Base-by-base conservation (phyloP, 805 yeast species). In the Ogataea nonfermentans region DNA sequence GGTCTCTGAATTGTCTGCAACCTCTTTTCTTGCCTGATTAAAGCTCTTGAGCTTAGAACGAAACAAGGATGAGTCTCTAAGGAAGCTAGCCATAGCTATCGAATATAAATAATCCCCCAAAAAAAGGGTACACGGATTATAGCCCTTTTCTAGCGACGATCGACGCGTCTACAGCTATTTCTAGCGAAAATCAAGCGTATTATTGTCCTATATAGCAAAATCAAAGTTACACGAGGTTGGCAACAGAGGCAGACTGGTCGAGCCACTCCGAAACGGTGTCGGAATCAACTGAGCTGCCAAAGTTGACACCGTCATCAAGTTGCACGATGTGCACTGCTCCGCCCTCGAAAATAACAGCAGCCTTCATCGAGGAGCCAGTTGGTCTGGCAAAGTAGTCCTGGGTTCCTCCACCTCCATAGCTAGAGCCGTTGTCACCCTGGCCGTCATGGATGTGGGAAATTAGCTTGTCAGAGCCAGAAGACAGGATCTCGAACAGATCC, bases 301-400 rank as follows among this genome's bases (percentile, higher is more conserved):
- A 82, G 50, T 68, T 67, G 32, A 66, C 61, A 32, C 42, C 24
- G 53, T 72, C 79, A 55, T 77, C 81, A 40, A 89, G 76, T 47
- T 72, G 67, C 47, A 78, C 76, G 55, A 87, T 64, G 57, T 77
- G 75, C 51, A 88, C 72, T 27, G 66, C 47, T 46, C 73, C 68
- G 44, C 74, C 70, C 49, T 75, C 69, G 68, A 93, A 91, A 58
- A 93, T 69, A 44, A 77, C 96, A 51, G 96, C 98, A 57, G 93
- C 96, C 73, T 86, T 88, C 72, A 88, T 68, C 30, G 95, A 70
- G 14, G 78, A 73, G 46, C 69, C 57, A 31, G 84, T 75, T 55
- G 99, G 99, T 77, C 99, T 88, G 15, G 63, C 56, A 64, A 93
- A 86, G 76, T 83, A 91, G 70, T 91, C 93, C 49, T 79, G 71